These are phyloP conservation scores for Lecanicillium sp. DNA, from an alignment of 2,329 filamentous ascomycete species.

Conservation along the genomic window DNA sequence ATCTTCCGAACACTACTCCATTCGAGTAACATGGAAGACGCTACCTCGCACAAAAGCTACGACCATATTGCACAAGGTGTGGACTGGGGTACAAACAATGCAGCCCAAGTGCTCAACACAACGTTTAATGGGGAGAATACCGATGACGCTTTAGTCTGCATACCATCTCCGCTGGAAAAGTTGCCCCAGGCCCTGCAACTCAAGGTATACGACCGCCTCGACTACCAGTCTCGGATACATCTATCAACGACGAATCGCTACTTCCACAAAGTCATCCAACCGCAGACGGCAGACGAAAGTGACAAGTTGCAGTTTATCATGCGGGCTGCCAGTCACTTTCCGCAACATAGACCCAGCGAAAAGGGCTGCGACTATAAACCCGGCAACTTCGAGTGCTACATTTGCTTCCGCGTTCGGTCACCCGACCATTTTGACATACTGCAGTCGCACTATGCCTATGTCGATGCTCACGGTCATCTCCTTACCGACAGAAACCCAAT, in stretches of 20 bases:
- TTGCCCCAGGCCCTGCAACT: slow-evolving; percentile 24
- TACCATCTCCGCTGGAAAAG: slow-evolving; percentile 20
- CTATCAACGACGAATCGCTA: slow-evolving; percentile 26
- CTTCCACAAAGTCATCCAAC: slow-evolving; percentile 23
- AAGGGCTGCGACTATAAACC: slow-evolving; percentile 26
- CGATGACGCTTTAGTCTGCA: no score
- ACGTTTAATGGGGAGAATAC: no score
- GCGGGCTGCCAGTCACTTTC: slow-evolving; percentile 30
- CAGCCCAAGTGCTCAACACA: no score
- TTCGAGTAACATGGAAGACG: no score
- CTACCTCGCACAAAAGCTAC: no score
- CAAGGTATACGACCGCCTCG: slow-evolving; percentile 25
- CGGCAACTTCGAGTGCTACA: slow-evolving; percentile 32
- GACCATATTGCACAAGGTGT: no score
- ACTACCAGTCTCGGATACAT: slow-evolving; percentile 30
- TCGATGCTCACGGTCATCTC: slow-evolving; percentile 21
- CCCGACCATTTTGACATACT: slow-evolving; percentile 28
- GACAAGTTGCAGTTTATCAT: slow-evolving; percentile 32
- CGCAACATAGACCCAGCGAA: slow-evolving; percentile 28
- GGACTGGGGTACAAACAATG: no score
- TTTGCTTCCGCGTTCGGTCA: slow-evolving; percentile 30
- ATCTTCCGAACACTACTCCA: no score
- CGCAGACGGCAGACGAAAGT: slow-evolving; percentile 20
- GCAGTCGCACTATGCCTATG: slow-evolving; percentile 21
- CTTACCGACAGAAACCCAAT: slow-evolving; percentile 19